Percentiles rank a stretch among this genome's conserved stretches.
Conservation (phyloP, 2,329 filamentous ascomycete genomes). For the Setomelanomma holmii region DNA sequence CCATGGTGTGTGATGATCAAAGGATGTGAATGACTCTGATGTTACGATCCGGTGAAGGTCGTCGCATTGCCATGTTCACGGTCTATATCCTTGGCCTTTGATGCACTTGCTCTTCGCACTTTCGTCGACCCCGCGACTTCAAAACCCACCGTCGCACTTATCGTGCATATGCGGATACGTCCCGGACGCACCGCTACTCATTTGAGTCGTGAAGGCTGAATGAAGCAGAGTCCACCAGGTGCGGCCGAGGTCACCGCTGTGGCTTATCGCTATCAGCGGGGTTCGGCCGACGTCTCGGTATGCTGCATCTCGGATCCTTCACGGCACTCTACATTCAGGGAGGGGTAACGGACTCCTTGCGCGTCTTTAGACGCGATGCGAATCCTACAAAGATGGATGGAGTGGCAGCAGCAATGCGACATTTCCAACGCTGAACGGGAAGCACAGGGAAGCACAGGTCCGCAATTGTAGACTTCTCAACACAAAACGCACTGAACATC, state of each 20-base stretch:
- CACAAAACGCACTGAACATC: no score
- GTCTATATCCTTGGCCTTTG: background rate
- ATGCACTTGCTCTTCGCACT: no score
- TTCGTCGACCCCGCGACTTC: no score
- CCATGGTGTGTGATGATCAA: background rate
- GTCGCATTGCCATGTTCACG: no score
- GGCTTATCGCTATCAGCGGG: background rate
- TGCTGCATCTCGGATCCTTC: no score
- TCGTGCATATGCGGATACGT: background rate
- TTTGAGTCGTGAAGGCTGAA: background rate
- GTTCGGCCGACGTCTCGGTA: no score
- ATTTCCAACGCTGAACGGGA: no score
- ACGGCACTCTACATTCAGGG: background rate
- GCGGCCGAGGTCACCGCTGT: background rate
- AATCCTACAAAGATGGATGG: background rate
- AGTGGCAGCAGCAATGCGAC: background rate
- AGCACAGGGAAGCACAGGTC: no score
- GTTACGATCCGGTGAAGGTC: background rate
- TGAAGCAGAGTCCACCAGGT: no score
- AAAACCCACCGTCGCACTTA: background rate
- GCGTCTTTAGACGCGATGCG: background rate
- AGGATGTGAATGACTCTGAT: no score
- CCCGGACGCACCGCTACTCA: background rate
- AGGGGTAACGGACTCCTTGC: background rate
- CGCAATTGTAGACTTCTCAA: no score